Base-by-base conservation (phyloP, 176 grass and related monocot species). In the Carex littledalei region DNA sequence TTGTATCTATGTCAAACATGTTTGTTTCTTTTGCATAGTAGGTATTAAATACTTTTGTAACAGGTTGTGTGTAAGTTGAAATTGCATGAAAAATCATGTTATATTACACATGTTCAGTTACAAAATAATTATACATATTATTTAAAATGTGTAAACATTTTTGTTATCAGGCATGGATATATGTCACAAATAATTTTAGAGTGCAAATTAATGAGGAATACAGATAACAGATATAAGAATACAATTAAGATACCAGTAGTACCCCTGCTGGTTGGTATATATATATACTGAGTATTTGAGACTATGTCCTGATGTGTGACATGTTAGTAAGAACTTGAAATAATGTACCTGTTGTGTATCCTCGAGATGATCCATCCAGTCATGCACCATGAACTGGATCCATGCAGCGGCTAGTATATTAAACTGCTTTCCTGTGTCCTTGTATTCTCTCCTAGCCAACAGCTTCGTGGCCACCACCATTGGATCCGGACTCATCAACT, bases 321-420 rank as follows among this genome's bases (percentile, higher is more conserved):
- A 8, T 13, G 26, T 67, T 67, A 35, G 34, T 4, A 67, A 35
- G 13, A 67, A 35, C 13, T 67, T 67, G 5, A 35, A 20, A 80
- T 22, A 58, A 81, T 64, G 20, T 86, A 87, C 90, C 90, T 89
- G 87, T 55, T 87, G 9, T 52, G 87, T 92, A 82, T 85, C 90
- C 85, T 92, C 90, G 3, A 89, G 77, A 64, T 92, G 90, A 70
- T 92, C 90, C 10, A 92, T 92, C 90, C 90, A 92, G 77, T 92
- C 90, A 85, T 92, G 90, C 68, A 89, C 87, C 90, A 92, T 92
- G 90, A 92, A 92, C 81, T 92, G 90, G 69, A 92, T 92, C 90
- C 90, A 92, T 62, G 90, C 63, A 69, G 87, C 87, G 31, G 90
- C 87, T 59, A 92, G 73, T 81, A 92, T 78, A 82, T 92, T 92